Base-by-base conservation (phyloP, 2,329 filamentous ascomycete species). In the Epichloe elymi region DNA sequence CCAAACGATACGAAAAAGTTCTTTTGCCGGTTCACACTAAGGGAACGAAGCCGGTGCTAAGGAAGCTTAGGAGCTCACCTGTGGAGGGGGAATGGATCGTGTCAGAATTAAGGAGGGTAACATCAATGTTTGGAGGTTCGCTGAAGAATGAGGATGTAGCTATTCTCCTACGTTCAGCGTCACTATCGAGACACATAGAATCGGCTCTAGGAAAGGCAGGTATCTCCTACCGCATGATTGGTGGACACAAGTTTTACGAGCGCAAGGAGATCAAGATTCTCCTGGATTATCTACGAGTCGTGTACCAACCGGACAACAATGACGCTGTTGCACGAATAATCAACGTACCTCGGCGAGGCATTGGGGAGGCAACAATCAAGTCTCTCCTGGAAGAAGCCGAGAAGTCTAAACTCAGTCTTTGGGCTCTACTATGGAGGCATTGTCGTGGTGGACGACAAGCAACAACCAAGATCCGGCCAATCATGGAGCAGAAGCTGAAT, bases 161-260 rank as follows among this genome's bases (percentile, higher is more conserved):
- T 1, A 85, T 98, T 49, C 71, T 98, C 14, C 74, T 98, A n/a
- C 80, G 91, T 20, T 93, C 89, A 2, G 86, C 89, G 1, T 74
- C 82, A 1, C 72, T 96, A 7, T 96, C 91, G 0, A 76, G 90
- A 20, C 80, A 88, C n/a, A 85, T 97, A 39, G 91, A 98, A 67
- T 78, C 82, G 20, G 84, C 85, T 3, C 72, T 97, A 40, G 88
- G 85, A 14, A 88, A 85, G 60, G 80, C 81, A 11, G 88, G 89
- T 1, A 81, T 97, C 40, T 78, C 89, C 0, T 98, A 97, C 66
- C 82, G 82, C 47, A 96, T 97, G 90, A 83, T 97, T 48, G 91
- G 80, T 38, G 91, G 93, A 2, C 80, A 82, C 55, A 86, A 87
- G 53, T 98, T 98, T 64, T 97, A 94, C 61, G 93, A 98, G 58